Evolutionary conservation across 768 basidiomycete genomes (phyloP).

Genomic region (Tubosaeta brunneosetosa): DNA sequence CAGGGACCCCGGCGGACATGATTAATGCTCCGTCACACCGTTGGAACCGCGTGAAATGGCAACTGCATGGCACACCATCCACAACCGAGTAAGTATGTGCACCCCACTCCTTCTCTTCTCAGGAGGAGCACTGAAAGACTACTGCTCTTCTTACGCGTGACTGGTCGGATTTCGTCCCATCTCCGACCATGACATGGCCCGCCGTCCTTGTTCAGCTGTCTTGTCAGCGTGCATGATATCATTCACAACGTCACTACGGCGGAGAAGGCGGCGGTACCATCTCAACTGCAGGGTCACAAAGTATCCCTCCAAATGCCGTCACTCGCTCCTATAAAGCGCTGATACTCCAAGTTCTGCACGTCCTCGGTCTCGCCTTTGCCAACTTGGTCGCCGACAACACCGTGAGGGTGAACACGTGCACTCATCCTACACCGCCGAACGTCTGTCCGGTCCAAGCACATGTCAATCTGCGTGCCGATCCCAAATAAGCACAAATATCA

Average conservation of each 20-base stretch:
- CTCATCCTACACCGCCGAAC: no score
- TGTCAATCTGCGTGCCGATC: not conserved
- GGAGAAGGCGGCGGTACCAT: not conserved
- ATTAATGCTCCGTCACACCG: slow-evolving; percentile 29
- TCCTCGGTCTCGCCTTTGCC: not conserved
- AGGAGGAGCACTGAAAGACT: no score
- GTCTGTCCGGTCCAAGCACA: no score
- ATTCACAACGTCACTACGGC: not conserved
- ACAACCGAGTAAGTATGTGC: not conserved
- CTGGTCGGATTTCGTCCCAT: slow-evolving; percentile 13
- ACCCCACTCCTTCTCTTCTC: no score
- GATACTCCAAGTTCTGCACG: no score
- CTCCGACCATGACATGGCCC: slow-evolving; percentile 9
- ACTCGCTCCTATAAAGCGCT: no score
- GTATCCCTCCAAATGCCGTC: not conserved
- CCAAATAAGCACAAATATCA: not conserved
- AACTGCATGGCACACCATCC: not conserved
- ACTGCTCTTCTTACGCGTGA: not conserved
- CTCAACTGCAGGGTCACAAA: not conserved
- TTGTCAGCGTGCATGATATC: not conserved
- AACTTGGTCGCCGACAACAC: not conserved
- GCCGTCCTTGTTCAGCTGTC: no score
- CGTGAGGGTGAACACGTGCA: no score
- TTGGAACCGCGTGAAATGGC: slow-evolving; percentile 26
- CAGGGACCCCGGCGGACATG: slow-evolving; percentile 31